These are phyloP conservation scores for Blumeria hordei DNA, from an alignment of 2,329 filamentous ascomycete genomes.

Conservation along the genomic window DNA sequence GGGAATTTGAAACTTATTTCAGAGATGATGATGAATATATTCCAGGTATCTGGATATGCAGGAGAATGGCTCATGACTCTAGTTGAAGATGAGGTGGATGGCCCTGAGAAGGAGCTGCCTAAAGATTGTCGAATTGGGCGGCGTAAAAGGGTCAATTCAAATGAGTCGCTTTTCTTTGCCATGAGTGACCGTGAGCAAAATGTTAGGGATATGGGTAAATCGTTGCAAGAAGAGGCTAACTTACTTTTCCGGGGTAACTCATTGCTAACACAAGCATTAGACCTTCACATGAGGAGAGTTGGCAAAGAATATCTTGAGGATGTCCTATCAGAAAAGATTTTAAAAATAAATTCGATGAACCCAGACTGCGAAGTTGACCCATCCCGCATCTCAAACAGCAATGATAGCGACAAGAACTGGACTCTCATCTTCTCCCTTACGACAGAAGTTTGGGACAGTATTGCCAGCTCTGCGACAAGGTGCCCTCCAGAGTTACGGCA, in stretches of 20 bases:
- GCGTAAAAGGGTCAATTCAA: conserved; percentile 44
- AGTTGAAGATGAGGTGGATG: conserved; percentile 93
- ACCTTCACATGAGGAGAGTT: conserved; percentile 84
- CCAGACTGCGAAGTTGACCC: conserved; percentile 91
- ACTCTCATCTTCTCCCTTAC: conserved; percentile 49
- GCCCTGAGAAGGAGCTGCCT: conserved; percentile 58
- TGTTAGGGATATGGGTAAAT: conserved; percentile 56
- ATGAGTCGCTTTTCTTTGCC: conserved; percentile 35
- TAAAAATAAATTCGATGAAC: conserved; percentile 74
- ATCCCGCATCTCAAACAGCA: conserved; percentile 38
- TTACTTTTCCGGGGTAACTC: conserved; percentile 90
- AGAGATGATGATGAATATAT: conserved; percentile 79
- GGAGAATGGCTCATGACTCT: conserved; percentile 80
- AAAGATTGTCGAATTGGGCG: conserved; percentile 45
- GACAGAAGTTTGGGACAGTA: conserved; percentile 65
- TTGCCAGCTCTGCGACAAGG: conserved; percentile 46
- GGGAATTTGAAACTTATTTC: conserved; percentile 57
- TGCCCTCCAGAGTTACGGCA: conserved; percentile 63
- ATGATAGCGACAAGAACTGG: conserved; percentile 72
- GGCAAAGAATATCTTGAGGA: conserved; percentile 86
- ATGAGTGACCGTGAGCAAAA: conserved; percentile 41
- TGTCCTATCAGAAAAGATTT: conserved; percentile 60
- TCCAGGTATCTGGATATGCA: conserved; percentile 68
- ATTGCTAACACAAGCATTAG: conserved; percentile 72
- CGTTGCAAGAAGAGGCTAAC: conserved; percentile 69